A percentile compares a stretch with the other conserved stretches of the same genome.
Conservation (phyloP, 2,329 filamentous ascomycete species). For the Stagonosporopsis vannaccii region DNA sequence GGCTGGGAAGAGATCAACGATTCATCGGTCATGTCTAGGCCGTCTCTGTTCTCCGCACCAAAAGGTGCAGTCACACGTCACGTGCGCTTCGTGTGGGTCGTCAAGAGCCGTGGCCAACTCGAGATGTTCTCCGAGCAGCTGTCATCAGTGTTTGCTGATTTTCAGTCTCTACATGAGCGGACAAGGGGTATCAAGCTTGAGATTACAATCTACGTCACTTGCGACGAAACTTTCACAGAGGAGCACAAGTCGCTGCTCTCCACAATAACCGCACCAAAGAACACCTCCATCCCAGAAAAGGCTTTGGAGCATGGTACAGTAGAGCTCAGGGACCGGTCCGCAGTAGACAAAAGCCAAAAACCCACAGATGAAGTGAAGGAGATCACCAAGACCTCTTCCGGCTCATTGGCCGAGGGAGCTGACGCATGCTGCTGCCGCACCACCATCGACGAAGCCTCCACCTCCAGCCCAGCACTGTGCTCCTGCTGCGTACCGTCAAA, state of each 20-base stretch:
- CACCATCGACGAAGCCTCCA: constrained; percentile 50
- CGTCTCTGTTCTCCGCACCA: constrained; percentile 29
- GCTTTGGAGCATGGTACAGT: constrained; percentile 24
- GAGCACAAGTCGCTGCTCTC: constrained; percentile 46
- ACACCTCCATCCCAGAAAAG: constrained; percentile 2
- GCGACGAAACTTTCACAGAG: constrained; percentile 57
- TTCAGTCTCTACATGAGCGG: constrained; percentile 48
- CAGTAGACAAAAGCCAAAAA: constrained; percentile 24
- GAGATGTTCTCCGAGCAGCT: constrained; percentile 63
- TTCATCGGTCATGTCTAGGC: neutral
- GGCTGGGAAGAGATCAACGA: constrained; percentile 50
- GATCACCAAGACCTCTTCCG: constrained; percentile 1
- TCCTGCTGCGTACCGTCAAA: constrained; percentile 22
- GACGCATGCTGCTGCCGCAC: constrained; percentile 60
- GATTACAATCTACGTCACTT: constrained; percentile 63
- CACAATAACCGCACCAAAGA: constrained; percentile 29
- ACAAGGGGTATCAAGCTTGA: constrained; percentile 56
- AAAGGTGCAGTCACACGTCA: constrained; percentile 54
- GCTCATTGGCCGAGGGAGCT: constrained; percentile 22
- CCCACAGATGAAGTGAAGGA: constrained; percentile 26
- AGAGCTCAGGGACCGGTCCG: constrained; percentile 25
- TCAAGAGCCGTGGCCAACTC: constrained; percentile 62
- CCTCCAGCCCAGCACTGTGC: constrained; percentile 17
- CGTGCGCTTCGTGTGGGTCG: constrained; percentile 65
- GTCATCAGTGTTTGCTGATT: constrained; percentile 53